Conservation (phyloP, 2,329 filamentous ascomycete genomes). For the Trichoderma simmonsii region DNA sequence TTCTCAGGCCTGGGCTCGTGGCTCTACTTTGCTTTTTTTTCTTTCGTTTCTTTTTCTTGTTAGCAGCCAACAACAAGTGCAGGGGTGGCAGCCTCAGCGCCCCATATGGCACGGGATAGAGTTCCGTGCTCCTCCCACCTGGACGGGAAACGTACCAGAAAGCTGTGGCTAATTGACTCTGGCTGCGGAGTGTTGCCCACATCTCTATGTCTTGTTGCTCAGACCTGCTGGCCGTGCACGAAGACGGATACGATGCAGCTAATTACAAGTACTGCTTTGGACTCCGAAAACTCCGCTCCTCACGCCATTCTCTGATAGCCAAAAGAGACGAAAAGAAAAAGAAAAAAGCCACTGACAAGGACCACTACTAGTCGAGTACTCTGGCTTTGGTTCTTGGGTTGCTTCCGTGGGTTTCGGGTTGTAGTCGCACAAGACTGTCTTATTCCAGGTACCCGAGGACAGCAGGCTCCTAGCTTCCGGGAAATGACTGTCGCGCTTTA, state of each 20-base stretch:
- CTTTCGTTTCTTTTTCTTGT: not conserved
- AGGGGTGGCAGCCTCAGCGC: not conserved
- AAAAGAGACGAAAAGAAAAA: not conserved
- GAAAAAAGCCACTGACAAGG: not conserved
- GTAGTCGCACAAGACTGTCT: slow-evolving; percentile 11
- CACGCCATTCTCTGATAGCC: slow-evolving; percentile 9
- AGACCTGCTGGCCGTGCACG: not conserved
- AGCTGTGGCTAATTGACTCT: not conserved
- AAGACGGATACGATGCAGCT: not conserved
- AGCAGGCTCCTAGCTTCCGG: not conserved
- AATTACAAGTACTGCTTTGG: not conserved
- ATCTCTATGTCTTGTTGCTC: not conserved
- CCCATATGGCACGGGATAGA: not conserved
- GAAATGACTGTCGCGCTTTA: slow-evolving; percentile 6
- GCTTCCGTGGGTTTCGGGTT: not conserved
- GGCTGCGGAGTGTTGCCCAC: not conserved
- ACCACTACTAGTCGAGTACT: not conserved
- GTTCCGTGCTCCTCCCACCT: not conserved
- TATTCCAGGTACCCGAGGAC: not conserved
- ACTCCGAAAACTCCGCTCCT: slow-evolving; percentile 1
- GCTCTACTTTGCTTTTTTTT: not conserved
- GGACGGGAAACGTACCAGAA: not conserved
- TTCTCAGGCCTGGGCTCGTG: not conserved
- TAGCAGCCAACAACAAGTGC: slow-evolving; percentile 3
- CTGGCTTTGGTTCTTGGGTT: not conserved